Percentiles rank a stretch among this genome's conserved stretches.
These are phyloP conservation scores for Salisapilia sapeloensis DNA, from an alignment of 352 stramenopile species.

Conservation along the genomic window DNA sequence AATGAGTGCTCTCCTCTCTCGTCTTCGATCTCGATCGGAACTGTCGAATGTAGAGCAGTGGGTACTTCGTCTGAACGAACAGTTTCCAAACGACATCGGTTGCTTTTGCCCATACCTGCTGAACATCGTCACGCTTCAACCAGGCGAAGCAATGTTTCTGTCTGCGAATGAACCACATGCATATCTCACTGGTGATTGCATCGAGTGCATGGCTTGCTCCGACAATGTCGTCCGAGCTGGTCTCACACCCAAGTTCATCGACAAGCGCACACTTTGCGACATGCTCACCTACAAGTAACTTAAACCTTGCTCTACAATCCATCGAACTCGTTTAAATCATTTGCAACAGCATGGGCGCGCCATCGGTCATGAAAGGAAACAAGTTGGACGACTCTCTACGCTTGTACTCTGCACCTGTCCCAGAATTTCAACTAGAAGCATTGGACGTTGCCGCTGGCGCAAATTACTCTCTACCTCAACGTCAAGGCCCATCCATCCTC, in stretches of 20 bases:
- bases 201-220: constrained; percentile 98
- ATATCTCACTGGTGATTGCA: constrained; percentile 91
- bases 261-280: constrained; percentile 92
- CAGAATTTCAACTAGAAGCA: constrained; percentile 74
- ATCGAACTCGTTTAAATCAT: background rate
- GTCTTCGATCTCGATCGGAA: constrained; percentile 23
- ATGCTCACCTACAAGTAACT: constrained; percentile 97
- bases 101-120: constrained; percentile 96
- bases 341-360: constrained; percentile 21
- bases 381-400: constrained; percentile 38
- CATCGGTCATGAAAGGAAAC: constrained; percentile 31
- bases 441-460: constrained; percentile 19
- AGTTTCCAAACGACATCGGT: constrained; percentile 95
- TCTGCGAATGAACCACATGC: constrained; percentile 98
- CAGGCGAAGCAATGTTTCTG: constrained; percentile 95
- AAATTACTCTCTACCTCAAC: constrained; percentile 13
- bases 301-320: background rate
- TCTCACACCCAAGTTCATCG: constrained; percentile 98
- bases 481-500: constrained; percentile 30
- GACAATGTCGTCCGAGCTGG: constrained; percentile 99
- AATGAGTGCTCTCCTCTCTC: constrained; percentile 54
- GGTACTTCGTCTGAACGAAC: constrained; percentile 83
- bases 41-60: constrained; percentile 42
- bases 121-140: constrained; percentile 94
- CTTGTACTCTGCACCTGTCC: constrained; percentile 80